A percentile compares a stretch with the other conserved stretches of the same genome.
Conservation (phyloP, 2,329 filamentous ascomycete species). For the Colletotrichum ledebouriae region DNA sequence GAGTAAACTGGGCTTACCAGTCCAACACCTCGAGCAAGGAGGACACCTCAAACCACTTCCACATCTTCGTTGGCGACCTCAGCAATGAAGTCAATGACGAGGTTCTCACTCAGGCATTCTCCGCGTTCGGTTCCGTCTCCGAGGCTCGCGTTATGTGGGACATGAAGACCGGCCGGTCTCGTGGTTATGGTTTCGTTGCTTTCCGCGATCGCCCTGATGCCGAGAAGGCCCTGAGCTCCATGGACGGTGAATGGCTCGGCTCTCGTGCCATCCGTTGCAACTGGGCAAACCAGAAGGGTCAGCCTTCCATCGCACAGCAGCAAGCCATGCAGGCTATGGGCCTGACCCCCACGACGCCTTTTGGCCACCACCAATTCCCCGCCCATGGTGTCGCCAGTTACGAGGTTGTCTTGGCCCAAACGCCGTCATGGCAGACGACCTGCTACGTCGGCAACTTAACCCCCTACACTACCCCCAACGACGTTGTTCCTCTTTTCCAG, state of each 20-base stretch:
- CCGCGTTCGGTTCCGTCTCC: constrained; percentile 93
- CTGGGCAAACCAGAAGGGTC: constrained; percentile 99
- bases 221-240: constrained; percentile 94
- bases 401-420: constrained; percentile 96
- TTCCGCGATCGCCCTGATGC: constrained; percentile 95
- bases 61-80: constrained; percentile 97
- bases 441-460: constrained; percentile 98
- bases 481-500: constrained; percentile 97
- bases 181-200: constrained; percentile 97
- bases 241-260: constrained; percentile 99
- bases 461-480: constrained; percentile 96
- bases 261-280: constrained; percentile 99
- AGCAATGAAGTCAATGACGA: constrained; percentile 99
- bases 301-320: constrained; percentile 97
- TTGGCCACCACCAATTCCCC: constrained; percentile 97
- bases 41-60: constrained; percentile 97
- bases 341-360: constrained; percentile 96
- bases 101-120: constrained; percentile 92
- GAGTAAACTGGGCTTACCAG: constrained; percentile 99
- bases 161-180: constrained; percentile 98
- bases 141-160: constrained; percentile 99
- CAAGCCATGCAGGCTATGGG: constrained; percentile 98
- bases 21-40: constrained; percentile 95
- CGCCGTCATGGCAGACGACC: constrained; percentile 97
- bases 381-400: constrained; percentile 97